Evolutionary conservation across 2,329 filamentous ascomycete species (phyloP), one percentile per base, ranked within the genome.

Genomic region (Cyphellophora attinorum): DNA sequence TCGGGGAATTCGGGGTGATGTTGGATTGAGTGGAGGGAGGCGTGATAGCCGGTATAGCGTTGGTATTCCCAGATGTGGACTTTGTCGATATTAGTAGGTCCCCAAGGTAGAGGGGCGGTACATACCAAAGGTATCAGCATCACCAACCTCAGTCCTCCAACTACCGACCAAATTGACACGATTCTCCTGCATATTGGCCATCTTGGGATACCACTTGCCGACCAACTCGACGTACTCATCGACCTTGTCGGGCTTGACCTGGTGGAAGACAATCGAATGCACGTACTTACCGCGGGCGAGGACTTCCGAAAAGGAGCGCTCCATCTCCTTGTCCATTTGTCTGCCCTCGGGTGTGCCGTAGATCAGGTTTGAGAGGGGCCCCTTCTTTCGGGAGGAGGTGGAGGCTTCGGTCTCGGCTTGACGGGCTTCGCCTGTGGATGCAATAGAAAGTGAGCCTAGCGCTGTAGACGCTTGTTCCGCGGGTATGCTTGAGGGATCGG

Each of bases 61-160:
- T 96, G 88, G 61, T 98, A 98, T 61, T 98, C 91, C 91, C 91
- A 98, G 53, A 98, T 98, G 59, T 98, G 91, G 33, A 98, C 91
- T 96, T 51, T 34, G 19, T 16, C n/a, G 12, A 32, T n/a, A 35
- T 61, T 52, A 62, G 56, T 47, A 33, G 45, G 5, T 49, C 35
- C n/a, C 32, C 25, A 25, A 13, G 17, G 5, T 16, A 4, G 12
- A n/a, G 17, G 12, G 40, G 13, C 23, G 13, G 19, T 30, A 59
- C 75, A 42, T 73, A 94, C 88, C 77, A 63, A 98, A 98, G 0
- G 88, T 95, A 55, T 98, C 86, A 57, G 85, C 93, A 52, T 98
- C 89, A 42, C 91, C 91, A 33, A 98, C 88, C 60, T 98, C 91
- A 11, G 88, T 95, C 60, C 89, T 78, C 91, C 91, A 98, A 68